Percentiles rank a stretch among this genome's conserved stretches.
phyloP scores from a whole-genome alignment of 352 stramenopile genomes.

The Phytophthora foliorum region DNA sequence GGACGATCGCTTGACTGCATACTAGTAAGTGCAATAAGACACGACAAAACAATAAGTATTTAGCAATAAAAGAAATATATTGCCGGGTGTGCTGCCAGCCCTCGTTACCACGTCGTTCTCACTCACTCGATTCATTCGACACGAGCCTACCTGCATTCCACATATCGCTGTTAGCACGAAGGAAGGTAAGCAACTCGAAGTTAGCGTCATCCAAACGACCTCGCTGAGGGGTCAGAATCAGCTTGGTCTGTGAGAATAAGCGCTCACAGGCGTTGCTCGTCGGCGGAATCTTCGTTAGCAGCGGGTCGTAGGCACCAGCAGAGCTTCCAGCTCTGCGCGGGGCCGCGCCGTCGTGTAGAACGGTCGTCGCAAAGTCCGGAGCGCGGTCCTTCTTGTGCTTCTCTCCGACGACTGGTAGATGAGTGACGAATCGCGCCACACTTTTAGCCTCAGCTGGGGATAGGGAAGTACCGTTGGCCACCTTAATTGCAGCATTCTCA shows the following conservation, averaged over 20 bases:
- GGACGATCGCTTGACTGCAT: too few species aligned
- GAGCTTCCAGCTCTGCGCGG: background rate
- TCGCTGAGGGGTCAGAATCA: too few species aligned
- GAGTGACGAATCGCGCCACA: background rate
- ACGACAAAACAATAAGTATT: too few species aligned
- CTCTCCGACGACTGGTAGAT: background rate
- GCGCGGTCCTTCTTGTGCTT: constrained; percentile 2
- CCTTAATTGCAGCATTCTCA: background rate
- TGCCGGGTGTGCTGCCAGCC: too few species aligned
- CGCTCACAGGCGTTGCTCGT: constrained; percentile 19
- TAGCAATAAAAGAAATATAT: too few species aligned
- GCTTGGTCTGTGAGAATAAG: too few species aligned
- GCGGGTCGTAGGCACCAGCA: background rate
- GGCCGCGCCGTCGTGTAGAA: background rate
- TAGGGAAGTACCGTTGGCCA: background rate
- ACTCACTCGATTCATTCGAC: too few species aligned
- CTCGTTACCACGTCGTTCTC: too few species aligned
- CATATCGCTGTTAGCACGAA: constrained; percentile 7
- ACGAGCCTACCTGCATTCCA: too few species aligned
- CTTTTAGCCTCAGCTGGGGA: background rate
- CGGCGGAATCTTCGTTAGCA: constrained; percentile 13
- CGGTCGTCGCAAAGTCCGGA: constrained; percentile 8
- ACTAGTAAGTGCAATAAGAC: too few species aligned
- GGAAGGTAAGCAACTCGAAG: constrained; percentile 19
- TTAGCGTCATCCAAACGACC: constrained; percentile 5